Base-by-base conservation (phyloP, 495 filamentous ascomycete genomes). In the Cercophora sp. region DNA sequence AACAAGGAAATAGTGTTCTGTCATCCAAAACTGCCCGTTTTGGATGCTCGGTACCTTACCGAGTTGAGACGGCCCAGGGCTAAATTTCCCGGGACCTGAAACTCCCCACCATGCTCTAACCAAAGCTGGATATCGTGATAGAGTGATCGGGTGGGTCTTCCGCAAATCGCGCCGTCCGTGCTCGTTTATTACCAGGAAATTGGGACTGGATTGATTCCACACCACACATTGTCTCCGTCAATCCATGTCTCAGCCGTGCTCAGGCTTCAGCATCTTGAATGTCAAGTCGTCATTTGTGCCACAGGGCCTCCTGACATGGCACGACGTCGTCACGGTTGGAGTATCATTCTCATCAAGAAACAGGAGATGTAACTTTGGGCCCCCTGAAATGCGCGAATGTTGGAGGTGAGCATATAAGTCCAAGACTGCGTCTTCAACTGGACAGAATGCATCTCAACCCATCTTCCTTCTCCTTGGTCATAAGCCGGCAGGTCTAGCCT, bases 1-100 rank as follows among this genome's bases (percentile, higher is more conserved):
- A 43, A 43, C n/a, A n/a, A 22, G 40, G 40, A 43, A 43, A 43
- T 43, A 2, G 4, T 43, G 40, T 43, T 43, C 11, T n/a, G 19
- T 43, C 40, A 43, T 43, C 40, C n/a, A n/a, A 25, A 25, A 43
- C n/a, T 43, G 13, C 40, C 40, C 9, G 4, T 43, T 43, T 25
- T 23, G 20, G 40, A 6, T 11, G 19, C n/a, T n/a, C n/a, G n/a
- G n/a, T n/a, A n/a, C n/a, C n/a, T 5, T 20, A 20, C 5, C 4
- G 40, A 8, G 5, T 43, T 22, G 19, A 20, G 4, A 8, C 10
- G 40, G 22, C n/a, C 18, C 40, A 43, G 18, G 40, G 5, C 20
- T 25, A 10, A 22, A 6, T 43, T 43, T 5, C 40, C 20, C 19
- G 40, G 6, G 13, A 11, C 5, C 2, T 5, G 18, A 5, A 6